phyloP scores from a whole-genome alignment of 2,329 filamentous ascomycete genomes.

The Bretziella fagacearum region DNA sequence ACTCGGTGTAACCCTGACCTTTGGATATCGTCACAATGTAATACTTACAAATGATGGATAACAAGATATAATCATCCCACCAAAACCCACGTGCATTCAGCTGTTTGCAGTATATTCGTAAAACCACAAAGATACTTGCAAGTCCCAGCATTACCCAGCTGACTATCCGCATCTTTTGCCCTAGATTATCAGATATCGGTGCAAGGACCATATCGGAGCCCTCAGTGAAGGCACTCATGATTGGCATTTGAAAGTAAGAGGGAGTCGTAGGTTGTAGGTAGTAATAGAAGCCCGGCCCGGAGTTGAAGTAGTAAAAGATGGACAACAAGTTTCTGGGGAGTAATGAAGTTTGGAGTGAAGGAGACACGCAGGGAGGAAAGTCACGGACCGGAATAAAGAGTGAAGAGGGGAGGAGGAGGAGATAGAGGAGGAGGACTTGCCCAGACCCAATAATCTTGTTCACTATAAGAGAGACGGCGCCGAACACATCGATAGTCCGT shows the following conservation, averaged over 20 bases:
- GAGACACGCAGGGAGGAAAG: constrained; percentile 25
- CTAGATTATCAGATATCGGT: constrained; percentile 11
- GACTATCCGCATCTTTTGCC: constrained; percentile 13
- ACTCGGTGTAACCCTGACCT: neutral
- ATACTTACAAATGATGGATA: constrained; percentile 19
- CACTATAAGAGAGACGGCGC: constrained; percentile 37
- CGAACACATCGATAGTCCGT: constrained; percentile 34
- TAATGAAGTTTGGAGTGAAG: constrained; percentile 35
- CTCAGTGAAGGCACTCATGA: constrained; percentile 12
- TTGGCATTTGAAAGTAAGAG: too few relatives aligned
- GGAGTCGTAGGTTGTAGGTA: too few relatives aligned
- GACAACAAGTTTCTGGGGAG: too few relatives aligned
- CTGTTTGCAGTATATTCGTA: constrained; percentile 18
- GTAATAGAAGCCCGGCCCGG: too few relatives aligned
- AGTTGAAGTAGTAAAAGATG: too few relatives aligned
- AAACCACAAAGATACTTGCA: constrained; percentile 16
- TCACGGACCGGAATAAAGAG: neutral
- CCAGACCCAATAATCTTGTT: constrained; percentile 44
- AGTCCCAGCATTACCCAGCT: constrained; percentile 17
- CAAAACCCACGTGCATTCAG: constrained; percentile 17
- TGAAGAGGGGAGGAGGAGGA: neutral
- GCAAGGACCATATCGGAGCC: neutral
- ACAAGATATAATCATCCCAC: constrained; percentile 20
- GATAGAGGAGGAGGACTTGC: constrained; percentile 24
- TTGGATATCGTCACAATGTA: neutral